A percentile compares a stretch with the other conserved stretches of the same genome.
These are phyloP conservation scores for Tillandsia leiboldiana DNA, from an alignment of 176 grass and related monocot species.

Conservation along the genomic window DNA sequence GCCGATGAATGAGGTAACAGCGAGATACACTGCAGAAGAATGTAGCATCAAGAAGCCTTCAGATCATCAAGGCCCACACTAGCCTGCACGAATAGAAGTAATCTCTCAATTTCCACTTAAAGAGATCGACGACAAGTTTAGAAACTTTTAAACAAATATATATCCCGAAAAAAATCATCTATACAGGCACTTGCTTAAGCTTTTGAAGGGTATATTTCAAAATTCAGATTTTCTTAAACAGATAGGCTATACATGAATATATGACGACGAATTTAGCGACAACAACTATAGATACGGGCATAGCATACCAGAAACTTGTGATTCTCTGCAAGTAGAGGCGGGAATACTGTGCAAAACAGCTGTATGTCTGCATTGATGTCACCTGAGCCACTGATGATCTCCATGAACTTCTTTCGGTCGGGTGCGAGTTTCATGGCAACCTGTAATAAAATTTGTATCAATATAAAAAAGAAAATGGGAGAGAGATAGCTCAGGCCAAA, in stretches of 20 bases:
- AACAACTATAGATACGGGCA: background rate
- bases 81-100: conserved; percentile 30
- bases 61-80: conserved; percentile 63
- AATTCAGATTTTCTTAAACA: too few relatives aligned
- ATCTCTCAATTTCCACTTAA: background rate
- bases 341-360: conserved; percentile 50
- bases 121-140: conserved; percentile 1
- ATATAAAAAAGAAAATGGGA: background rate
- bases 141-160: background rate
- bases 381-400: conserved; percentile 57
- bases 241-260: background rate
- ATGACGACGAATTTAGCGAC: background rate
- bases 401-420: conserved; percentile 87
- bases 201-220: too few relatives aligned
- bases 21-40: background rate
- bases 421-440: conserved; percentile 70
- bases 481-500: background rate
- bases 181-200: background rate
- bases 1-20: too few relatives aligned
- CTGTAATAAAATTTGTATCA: conserved; percentile 20
- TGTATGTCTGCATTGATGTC: conserved; percentile 55
- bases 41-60: conserved; percentile 44
- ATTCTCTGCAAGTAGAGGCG: conserved; percentile 52
- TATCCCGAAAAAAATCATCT: background rate
- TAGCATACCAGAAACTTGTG: conserved; percentile 69